Percentiles rank a stretch among this genome's conserved stretches.
Evolutionary conservation across 768 basidiomycete species (phyloP).

Genomic region (Asterophora parasitica): DNA sequence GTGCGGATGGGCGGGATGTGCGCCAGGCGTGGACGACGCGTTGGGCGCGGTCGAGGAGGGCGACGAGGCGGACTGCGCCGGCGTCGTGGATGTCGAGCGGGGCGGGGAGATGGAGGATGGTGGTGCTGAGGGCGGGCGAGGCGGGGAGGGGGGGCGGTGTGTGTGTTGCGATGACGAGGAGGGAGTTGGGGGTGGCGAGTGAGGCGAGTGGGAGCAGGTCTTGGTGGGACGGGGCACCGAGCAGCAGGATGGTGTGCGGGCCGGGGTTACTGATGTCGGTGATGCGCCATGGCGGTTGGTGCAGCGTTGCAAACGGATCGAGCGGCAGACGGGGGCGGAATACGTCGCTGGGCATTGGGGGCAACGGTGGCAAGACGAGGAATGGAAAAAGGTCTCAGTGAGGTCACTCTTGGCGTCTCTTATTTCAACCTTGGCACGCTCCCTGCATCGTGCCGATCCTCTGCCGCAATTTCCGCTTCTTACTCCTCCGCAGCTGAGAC

Average conservation of each 20-base stretch:
- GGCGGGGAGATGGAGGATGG: conserved; percentile 29
- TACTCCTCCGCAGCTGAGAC: no score
- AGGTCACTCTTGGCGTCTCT: not conserved
- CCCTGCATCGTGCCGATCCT: no score
- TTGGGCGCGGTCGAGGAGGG: conserved; percentile 36
- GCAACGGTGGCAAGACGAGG: no score
- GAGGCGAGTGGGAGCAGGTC: conserved; percentile 34
- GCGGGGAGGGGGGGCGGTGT: conserved; percentile 26
- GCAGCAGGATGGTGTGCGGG: conserved; percentile 31
- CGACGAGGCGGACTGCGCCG: conserved; percentile 36
- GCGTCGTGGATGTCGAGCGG: conserved; percentile 31
- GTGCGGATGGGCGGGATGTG: conserved; percentile 7
- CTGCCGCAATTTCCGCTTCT: no score
- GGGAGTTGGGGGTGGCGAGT: conserved; percentile 25
- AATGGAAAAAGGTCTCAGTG: no score
- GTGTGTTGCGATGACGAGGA: conserved; percentile 40
- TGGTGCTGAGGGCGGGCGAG: conserved; percentile 17
- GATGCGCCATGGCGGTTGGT: conserved; percentile 22
- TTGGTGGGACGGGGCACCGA: conserved; percentile 31
- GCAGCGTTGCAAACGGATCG: conserved; percentile 28
- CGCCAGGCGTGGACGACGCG: conserved; percentile 30
- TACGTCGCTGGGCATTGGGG: conserved; percentile 17
- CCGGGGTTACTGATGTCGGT: conserved; percentile 12
- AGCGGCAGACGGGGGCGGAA: conserved; percentile 35
- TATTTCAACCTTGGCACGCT: no score